Conservation (phyloP, 495 filamentous ascomycete genomes). For the Usnea hakonensis region DNA sequence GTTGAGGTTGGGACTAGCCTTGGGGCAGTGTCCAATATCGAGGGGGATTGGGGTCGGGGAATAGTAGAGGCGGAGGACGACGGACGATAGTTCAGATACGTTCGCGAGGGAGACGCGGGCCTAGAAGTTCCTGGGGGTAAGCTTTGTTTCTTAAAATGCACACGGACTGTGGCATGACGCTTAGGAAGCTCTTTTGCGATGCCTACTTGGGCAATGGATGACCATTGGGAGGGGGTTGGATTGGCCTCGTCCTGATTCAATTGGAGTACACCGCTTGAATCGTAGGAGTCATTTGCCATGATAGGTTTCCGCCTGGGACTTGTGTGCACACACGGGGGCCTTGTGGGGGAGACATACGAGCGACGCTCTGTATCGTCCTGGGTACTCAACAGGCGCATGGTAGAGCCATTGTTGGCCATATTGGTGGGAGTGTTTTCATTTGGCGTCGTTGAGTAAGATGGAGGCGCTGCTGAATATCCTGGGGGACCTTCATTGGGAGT, state of each 20-base stretch:
- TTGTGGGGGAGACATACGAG: slow-evolving; percentile 36
- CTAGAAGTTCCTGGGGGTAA: slow-evolving; percentile 21
- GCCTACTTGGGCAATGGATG: slow-evolving; percentile 20
- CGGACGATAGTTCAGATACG: slow-evolving; percentile 14
- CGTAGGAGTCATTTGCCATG: slow-evolving; percentile 19
- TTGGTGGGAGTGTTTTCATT: slow-evolving; percentile 31
- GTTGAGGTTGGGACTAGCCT: slow-evolving; percentile 48
- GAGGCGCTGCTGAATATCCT: slow-evolving; percentile 28
- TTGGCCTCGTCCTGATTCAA: slow-evolving; percentile 19
- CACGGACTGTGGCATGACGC: slow-evolving; percentile 16
- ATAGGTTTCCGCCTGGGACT: slow-evolving; percentile 18
- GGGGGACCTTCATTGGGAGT: slow-evolving; percentile 26
- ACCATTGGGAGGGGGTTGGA: slow-evolving; percentile 21
- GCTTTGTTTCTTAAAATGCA: slow-evolving; percentile 19
- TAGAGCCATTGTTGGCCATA: slow-evolving; percentile 39
- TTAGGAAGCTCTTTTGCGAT: slow-evolving; percentile 18
- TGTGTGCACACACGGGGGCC: slow-evolving; percentile 5
- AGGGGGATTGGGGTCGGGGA: slow-evolving; percentile 43
- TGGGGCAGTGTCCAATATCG: slow-evolving; percentile 47
- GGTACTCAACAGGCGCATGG: slow-evolving; percentile 56
- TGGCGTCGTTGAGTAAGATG: slow-evolving; percentile 28
- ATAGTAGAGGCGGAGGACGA: slow-evolving; percentile 20
- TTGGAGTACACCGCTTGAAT: slow-evolving; percentile 8
- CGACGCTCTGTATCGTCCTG: slow-evolving; percentile 40
- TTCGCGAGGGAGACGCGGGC: slow-evolving; percentile 21